Percentiles rank a stretch among this genome's conserved stretches.
Conservation (phyloP, 306 rosid genomes). For the Ochetophila trinervis region DNA sequence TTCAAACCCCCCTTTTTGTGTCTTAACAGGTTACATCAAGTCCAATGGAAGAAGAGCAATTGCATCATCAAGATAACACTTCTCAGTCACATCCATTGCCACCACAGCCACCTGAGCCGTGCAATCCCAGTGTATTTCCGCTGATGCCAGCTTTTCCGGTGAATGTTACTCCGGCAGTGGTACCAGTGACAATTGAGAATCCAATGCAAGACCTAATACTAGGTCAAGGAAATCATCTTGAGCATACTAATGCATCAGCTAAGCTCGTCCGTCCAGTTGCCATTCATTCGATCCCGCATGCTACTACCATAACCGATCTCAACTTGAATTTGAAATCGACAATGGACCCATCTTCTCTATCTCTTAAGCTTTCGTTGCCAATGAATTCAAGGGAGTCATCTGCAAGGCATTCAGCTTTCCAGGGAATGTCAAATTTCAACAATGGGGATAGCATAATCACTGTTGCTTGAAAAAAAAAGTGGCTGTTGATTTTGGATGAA, state of each 20-base stretch:
- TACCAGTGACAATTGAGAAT: slow-evolving; percentile 39
- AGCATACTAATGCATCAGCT: slow-evolving; percentile 23
- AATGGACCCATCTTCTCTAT: slow-evolving; percentile 51
- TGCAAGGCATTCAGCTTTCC: slow-evolving; percentile 59
- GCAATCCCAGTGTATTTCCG: slow-evolving; percentile 43
- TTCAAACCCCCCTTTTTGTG: background rate
- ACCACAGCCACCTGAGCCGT: slow-evolving; percentile 42
- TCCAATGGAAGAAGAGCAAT: slow-evolving; percentile 73
- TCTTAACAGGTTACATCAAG: slow-evolving; percentile 56
- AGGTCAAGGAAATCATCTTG: slow-evolving; percentile 41
- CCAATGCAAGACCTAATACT: slow-evolving; percentile 51
- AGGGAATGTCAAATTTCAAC: slow-evolving; percentile 51
- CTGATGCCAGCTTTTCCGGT: slow-evolving; percentile 43
- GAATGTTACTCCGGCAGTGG: slow-evolving; percentile 36
- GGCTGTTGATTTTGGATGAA: slow-evolving; percentile 35
- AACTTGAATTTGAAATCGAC: slow-evolving; percentile 41
- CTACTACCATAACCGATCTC: slow-evolving; percentile 31
- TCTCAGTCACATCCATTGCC: slow-evolving; percentile 45
- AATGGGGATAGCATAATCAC: slow-evolving; percentile 70
- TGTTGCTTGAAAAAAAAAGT: slow-evolving; percentile 51
- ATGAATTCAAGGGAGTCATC: slow-evolving; percentile 56
- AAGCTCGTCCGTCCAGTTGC: slow-evolving; percentile 41
- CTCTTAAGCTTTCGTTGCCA: slow-evolving; percentile 74
- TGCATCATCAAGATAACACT: slow-evolving; percentile 45
- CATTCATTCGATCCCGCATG: slow-evolving; percentile 27